These are phyloP conservation scores for Microsporum canis DNA, from an alignment of 2,329 filamentous ascomycete genomes.

Conservation along the genomic window DNA sequence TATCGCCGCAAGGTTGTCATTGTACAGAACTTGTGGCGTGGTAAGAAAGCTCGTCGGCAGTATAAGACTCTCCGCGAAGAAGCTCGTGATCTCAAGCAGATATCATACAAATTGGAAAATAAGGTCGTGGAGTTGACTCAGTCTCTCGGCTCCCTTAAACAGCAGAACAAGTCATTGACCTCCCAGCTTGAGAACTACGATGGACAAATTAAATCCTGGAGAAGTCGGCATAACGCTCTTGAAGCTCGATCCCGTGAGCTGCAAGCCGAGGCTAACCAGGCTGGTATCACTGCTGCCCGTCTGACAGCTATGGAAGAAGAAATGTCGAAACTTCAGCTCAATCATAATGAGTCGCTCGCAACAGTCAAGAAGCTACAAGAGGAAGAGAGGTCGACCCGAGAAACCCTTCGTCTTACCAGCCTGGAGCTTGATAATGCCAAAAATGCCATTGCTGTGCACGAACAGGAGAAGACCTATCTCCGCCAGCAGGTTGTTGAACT, in stretches of 20 bases:
- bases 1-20: conserved; percentile 83
- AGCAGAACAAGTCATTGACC: conserved; percentile 81
- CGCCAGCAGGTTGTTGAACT: conserved; percentile 81
- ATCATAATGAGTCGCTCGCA: conserved; percentile 76
- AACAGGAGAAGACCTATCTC: conserved; percentile 74
- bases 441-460: conserved; percentile 61
- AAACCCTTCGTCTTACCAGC: conserved; percentile 67
- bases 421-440: conserved; percentile 71
- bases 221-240: conserved; percentile 78
- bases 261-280: conserved; percentile 93
- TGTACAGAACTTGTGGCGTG: conserved; percentile 87
- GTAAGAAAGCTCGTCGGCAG: conserved; percentile 62
- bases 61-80: conserved; percentile 93
- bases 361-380: conserved; percentile 93
- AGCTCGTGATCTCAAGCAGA: conserved; percentile 95
- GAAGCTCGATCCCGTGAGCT: conserved; percentile 87
- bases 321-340: conserved; percentile 80
- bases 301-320: conserved; percentile 88
- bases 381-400: conserved; percentile 75
- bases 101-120: conserved; percentile 98
- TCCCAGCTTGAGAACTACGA: conserved; percentile 93
- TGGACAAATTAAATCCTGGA: conserved; percentile 90
- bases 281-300: conserved; percentile 84
- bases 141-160: conserved; percentile 79
- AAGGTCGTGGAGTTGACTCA: conserved; percentile 98